These are phyloP conservation scores for Polygonum aviculare DNA, from an alignment of 148 eudicot species.

Conservation along the genomic window DNA sequence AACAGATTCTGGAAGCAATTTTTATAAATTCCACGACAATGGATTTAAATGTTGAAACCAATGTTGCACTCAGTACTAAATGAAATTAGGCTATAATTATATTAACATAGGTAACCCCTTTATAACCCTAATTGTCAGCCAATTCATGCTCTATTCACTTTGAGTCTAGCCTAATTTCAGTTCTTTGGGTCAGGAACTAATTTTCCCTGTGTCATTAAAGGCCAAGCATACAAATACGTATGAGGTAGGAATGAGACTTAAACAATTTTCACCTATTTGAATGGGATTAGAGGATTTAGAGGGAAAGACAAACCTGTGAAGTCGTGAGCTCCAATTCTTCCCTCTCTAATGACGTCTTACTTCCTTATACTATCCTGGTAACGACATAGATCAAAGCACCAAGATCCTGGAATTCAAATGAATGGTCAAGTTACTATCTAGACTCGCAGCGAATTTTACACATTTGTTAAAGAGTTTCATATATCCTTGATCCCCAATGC, in stretches of 20 bases:
- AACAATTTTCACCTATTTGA: neutral
- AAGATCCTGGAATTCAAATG: conserved; percentile 30
- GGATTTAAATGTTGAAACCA: too few species aligned
- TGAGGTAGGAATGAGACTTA: neutral
- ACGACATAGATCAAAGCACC: conserved; percentile 91
- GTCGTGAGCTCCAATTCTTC: conserved; percentile 88
- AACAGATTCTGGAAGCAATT: neutral
- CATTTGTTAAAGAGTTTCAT: too few species aligned
- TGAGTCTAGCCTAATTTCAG: too few species aligned
- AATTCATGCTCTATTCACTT: too few species aligned
- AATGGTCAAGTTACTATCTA: neutral
- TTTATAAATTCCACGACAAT: too few species aligned
- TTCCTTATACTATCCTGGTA: conserved; percentile 93
- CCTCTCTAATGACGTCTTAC: conserved; percentile 79
- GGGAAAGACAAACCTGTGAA: conserved; percentile 59
- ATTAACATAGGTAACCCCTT: too few species aligned
- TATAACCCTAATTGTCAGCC: too few species aligned
- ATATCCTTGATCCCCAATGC: too few species aligned
- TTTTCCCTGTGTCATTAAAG: too few species aligned
- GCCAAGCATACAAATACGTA: conserved; percentile 1
- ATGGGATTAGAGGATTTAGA: neutral
- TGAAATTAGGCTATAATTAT: too few species aligned
- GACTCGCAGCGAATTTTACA: neutral
- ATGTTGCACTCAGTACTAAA: too few species aligned
- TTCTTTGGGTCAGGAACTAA: too few species aligned